Evolutionary conservation across 495 filamentous ascomycete genomes (phyloP), one percentile per base, ranked within the genome.

Genomic region (Rhizodiscina lignyota): DNA sequence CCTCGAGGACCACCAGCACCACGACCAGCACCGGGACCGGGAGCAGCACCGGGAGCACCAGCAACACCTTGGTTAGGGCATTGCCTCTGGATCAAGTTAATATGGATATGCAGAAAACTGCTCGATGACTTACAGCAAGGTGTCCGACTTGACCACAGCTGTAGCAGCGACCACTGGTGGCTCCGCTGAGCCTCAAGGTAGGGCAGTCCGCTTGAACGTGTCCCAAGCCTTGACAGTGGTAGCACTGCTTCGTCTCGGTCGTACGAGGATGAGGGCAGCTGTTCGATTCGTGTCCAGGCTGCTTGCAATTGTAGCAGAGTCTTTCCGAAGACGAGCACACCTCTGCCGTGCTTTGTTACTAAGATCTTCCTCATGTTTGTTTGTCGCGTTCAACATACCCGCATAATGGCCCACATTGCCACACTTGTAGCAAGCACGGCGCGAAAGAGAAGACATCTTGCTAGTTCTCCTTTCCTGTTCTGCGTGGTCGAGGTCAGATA

Each of bases 141-240:
- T 99, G 91, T 32, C 91, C 91, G 40, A 77, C 70, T 53, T 87
- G 79, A 42, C 78, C 82, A 59, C 91, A 99, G 62, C 80, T 81
- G 61, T 99, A 96, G 77, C 91, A 99, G 36, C 85, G 80, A 37
- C 82, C 81, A 50, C 74, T 77, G 30, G 73, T 67, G 36, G 69
- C 71, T 43, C 83, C 83, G 55, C 78, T 92, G 40, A 99, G 63
- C 50, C 91, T 83, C 38, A 96, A 70, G 34, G 91, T 99, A 42
- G 91, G 91, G 70, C 91, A 99, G 58, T 96, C 91, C 42, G 91
- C 91, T 64, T 99, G 91, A 50, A 99, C 89, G 54, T 99, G 91
- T 39, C 91, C 91, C 41, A 94, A 68, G 23, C 91, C 91, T 62
- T 96, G 89, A 68, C 91, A 99, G 64, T 96, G 89, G 57, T 99